These are phyloP conservation scores for Spencermartinsiella ligniputridi DNA, from an alignment of 1,139 yeast species.

Conservation along the genomic window DNA sequence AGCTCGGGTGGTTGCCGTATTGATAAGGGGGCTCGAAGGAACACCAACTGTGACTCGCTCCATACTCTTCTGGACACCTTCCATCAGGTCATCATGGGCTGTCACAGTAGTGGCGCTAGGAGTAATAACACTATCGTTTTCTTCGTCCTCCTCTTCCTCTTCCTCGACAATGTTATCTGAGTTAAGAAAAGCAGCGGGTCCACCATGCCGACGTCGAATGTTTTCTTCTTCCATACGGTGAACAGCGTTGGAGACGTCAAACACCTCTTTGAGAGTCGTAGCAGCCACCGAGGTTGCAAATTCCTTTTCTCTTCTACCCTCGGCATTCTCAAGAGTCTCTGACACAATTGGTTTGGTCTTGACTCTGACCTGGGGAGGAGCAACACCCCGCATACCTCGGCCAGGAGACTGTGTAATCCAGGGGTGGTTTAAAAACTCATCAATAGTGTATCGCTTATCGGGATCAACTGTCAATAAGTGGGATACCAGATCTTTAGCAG, in stretches of 20 bases:
- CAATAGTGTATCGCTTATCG: slow-evolving; percentile 65
- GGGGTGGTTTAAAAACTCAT: slow-evolving; percentile 76
- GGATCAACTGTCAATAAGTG: slow-evolving; percentile 83
- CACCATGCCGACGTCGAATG: slow-evolving; percentile 40
- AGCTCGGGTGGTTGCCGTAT: slow-evolving; percentile 7
- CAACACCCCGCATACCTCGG: slow-evolving; percentile 18
- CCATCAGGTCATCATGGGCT: slow-evolving; percentile 9
- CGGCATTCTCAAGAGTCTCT: slow-evolving; percentile 2
- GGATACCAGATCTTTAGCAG: slow-evolving; percentile 76
- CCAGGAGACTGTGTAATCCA: slow-evolving; percentile 51
- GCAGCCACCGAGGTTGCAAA: slow-evolving; percentile 84
- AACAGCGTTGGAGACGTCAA: slow-evolving; percentile 90
- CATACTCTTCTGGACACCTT: slow-evolving; percentile 21
- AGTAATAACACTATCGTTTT: slow-evolving; percentile 6
- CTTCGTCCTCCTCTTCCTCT: slow-evolving; percentile 31
- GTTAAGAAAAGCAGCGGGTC: slow-evolving; percentile 24
- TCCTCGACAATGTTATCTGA: slow-evolving; percentile 24
- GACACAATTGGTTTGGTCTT: slow-evolving; percentile 2
- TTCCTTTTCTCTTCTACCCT: slow-evolving; percentile 8
- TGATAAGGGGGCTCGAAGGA: slow-evolving; percentile 12
- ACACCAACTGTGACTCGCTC: slow-evolving; percentile 23
- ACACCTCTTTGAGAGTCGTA: slow-evolving; percentile 81
- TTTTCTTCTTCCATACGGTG: slow-evolving; percentile 91
- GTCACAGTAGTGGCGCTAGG: slow-evolving; percentile 2
- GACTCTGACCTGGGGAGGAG: slow-evolving; percentile 18